phyloP scores from a whole-genome alignment of 73 alveolate genomes.

The Tetrahymena thermophila region DNA sequence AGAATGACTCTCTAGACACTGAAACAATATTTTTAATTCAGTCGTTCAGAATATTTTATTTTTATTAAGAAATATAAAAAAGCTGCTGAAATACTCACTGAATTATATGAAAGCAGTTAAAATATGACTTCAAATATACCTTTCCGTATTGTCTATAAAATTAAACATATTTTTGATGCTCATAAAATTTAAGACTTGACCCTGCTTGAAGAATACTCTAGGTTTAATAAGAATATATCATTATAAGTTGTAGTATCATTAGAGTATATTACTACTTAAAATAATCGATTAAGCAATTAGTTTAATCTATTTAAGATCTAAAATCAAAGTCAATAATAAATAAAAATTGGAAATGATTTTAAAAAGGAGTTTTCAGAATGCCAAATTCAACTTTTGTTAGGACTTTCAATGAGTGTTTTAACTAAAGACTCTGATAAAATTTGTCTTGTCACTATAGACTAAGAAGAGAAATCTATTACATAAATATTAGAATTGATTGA shows the following conservation, averaged over 20 bases:
- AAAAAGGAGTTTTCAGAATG: background rate
- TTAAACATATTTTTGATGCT: background rate
- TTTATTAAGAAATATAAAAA: background rate
- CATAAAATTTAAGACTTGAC: background rate
- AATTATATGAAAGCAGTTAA: background rate
- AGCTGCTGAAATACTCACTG: background rate
- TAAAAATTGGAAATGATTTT: no score
- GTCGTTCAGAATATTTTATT: background rate
- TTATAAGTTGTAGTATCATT: background rate
- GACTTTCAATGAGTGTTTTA: background rate
- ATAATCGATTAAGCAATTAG: background rate
- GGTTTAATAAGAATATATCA: background rate
- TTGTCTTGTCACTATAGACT: background rate
- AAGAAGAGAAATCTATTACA: background rate
- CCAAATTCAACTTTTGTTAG: background rate
- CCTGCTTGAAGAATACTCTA: background rate
- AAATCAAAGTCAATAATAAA: background rate
- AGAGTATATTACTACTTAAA: background rate
- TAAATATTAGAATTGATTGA: background rate
- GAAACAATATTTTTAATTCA: background rate
- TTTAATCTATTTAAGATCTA: background rate
- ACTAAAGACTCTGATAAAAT: background rate
- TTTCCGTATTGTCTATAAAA: background rate
- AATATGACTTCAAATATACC: background rate
- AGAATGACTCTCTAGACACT: background rate